Evolutionary conservation across 768 basidiomycete species (phyloP), one percentile per base, ranked within the genome.

Genomic region (Suillus brevipes): DNA sequence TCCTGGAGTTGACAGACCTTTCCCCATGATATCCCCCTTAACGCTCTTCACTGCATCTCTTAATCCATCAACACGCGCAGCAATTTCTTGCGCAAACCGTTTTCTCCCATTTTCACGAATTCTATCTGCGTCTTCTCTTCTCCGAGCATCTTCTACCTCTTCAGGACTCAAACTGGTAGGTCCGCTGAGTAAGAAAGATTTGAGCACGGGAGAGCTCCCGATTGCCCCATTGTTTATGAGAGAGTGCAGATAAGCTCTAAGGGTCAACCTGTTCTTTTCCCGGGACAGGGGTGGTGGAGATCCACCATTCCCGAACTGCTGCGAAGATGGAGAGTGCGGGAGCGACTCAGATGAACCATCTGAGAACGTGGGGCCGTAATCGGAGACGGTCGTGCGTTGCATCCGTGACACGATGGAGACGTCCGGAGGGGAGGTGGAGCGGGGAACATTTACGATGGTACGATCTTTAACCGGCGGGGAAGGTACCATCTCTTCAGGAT

Each of bases 181-280:
- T 5, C 85, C 84, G 18, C 91, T 88, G 36, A 95, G 81, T 45
- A 99, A 80, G 79, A 99, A 99, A 0, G 91, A 92, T 60, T 85
- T 84, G 43, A 98, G 82, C 13, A 98, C 91, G 5, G 94, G 91
- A 0, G 94, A 94, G 52, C 91, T 89, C 5, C 91, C 89, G n/a
- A 97, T 83, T 25, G 82, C 81, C 1, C 88, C 85, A 1, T 87
- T 87, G 28, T 86, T 77, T 62, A 99, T 82, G 36, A 99, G 80
- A 1, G 87, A 77, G 68, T 93, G 91, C n/a, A 99, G 84, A 77
- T 98, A 99, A 0, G 95, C 89, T 23, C 97, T 88, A 20, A 99
- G 85, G 0, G 97, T 99, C 5, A 99, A 81, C 16, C 97, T 83
- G 71, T 99, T 99, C 84, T 95, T 97, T 76, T 99, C 97, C 31